Conservation (phyloP, 2,329 filamentous ascomycete species). For the Lasiodiplodia theobromae region DNA sequence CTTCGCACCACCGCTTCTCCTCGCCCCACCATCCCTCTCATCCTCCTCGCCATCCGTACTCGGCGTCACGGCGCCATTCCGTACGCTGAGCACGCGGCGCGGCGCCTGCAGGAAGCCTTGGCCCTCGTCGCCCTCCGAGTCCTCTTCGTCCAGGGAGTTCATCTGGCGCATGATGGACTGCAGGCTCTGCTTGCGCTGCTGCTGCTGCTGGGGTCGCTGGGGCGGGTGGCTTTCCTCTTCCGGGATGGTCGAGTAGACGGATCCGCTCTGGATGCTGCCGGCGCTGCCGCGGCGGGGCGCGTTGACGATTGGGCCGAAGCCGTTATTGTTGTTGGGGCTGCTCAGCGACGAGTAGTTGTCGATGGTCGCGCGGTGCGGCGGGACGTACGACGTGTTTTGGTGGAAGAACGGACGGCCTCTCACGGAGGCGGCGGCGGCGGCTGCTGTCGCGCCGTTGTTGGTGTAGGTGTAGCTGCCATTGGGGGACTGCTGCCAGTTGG, state of each 20-base stretch:
- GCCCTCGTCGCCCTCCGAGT: constrained; percentile 3
- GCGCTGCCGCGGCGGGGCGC: neutral
- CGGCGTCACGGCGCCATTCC: constrained; percentile 26
- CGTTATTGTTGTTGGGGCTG: neutral
- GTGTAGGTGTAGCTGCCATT: neutral
- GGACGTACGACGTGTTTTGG: constrained; percentile 9
- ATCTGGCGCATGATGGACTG: constrained; percentile 17
- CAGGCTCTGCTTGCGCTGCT: constrained; percentile 12
- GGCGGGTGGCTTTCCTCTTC: neutral
- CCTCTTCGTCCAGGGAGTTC: constrained; percentile 17
- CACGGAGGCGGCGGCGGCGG: neutral
- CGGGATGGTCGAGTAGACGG: constrained; percentile 6
- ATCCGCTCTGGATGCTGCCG: neutral
- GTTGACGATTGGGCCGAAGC: neutral
- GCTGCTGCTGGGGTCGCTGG: neutral
- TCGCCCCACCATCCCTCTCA: neutral
- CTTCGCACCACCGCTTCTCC: neutral
- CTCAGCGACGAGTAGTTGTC: neutral
- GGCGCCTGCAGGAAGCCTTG: neutral
- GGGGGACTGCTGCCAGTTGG: neutral
- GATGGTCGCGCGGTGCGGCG: constrained; percentile 4
- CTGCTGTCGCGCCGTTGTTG: neutral
- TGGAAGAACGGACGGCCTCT: neutral
- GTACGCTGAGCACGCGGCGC: constrained; percentile 9
- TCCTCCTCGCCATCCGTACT: neutral